Percentiles rank a stretch among this genome's conserved stretches.
These are phyloP conservation scores for Lachnellula hyalina DNA, from an alignment of 2,329 filamentous ascomycete species.

Conservation along the genomic window DNA sequence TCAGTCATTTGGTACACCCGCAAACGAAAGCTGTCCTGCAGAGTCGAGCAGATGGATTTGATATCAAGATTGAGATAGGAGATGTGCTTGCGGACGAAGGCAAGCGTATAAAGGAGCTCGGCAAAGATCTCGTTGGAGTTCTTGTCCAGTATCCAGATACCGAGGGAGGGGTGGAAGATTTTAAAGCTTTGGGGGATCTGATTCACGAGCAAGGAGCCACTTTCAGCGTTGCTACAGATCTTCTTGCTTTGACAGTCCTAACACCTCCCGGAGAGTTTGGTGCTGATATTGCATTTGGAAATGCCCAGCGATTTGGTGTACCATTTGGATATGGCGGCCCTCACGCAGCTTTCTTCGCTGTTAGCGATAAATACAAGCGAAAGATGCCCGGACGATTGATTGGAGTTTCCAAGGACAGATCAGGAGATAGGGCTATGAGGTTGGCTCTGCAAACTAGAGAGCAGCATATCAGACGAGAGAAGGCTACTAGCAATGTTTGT, in stretches of 20 bases:
- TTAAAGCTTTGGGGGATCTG: constrained; percentile 64
- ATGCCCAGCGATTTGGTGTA: constrained; percentile 84
- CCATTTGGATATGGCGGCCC: constrained; percentile 89
- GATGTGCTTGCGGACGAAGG: constrained; percentile 64
- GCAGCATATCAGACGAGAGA: constrained; percentile 93
- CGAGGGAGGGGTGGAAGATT: constrained; percentile 73
- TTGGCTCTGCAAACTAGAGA: constrained; percentile 88
- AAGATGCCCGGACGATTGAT: constrained; percentile 90
- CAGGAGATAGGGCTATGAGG: constrained; percentile 75
- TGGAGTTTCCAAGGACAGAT: constrained; percentile 84
- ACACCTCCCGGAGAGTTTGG: constrained; percentile 92
- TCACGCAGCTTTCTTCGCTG: constrained; percentile 95
- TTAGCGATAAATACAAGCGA: constrained; percentile 84
- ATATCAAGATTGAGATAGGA: constrained; percentile 68
- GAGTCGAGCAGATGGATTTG: constrained; percentile 86
- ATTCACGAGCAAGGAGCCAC: constrained; percentile 75
- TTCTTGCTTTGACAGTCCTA: constrained; percentile 79
- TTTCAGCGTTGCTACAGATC: constrained; percentile 83
- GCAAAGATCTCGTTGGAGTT: constrained; percentile 79
- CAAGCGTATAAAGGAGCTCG: constrained; percentile 65
- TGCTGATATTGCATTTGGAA: constrained; percentile 92
- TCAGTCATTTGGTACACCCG: constrained; percentile 76
- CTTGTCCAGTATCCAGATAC: constrained; percentile 95
- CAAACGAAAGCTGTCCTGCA: constrained; percentile 80
- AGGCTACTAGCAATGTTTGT: constrained; percentile 96